Percentiles rank a stretch among this genome's conserved stretches.
These are phyloP conservation scores for Beauveria sp. DNA, from an alignment of 2,329 filamentous ascomycete species.

Conservation along the genomic window DNA sequence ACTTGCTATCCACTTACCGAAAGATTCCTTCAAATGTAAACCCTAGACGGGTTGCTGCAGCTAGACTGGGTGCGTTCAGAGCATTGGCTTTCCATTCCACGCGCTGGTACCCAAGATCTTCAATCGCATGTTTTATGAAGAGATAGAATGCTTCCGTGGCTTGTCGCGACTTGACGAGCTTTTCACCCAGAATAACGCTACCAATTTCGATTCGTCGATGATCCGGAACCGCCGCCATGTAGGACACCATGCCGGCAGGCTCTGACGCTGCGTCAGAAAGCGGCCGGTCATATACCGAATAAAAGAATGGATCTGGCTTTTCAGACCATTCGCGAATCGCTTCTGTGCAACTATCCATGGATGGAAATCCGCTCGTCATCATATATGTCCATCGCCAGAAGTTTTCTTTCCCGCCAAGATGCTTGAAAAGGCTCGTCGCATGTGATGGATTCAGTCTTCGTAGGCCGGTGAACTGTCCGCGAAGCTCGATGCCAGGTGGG, in stretches of 20 bases:
- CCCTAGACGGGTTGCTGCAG: constrained; percentile 49
- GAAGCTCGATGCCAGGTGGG: constrained; percentile 14
- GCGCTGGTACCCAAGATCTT: constrained; percentile 44
- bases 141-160: constrained; percentile 53
- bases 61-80: constrained; percentile 44
- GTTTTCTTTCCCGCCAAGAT: constrained; percentile 26
- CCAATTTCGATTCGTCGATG: constrained; percentile 52
- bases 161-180: constrained; percentile 43
- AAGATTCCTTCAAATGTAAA: constrained; percentile 54
- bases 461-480: constrained; percentile 25
- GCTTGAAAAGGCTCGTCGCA: constrained; percentile 21
- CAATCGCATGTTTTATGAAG: constrained; percentile 45
- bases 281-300: constrained; percentile 32
- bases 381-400: constrained; percentile 28
- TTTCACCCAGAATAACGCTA: constrained; percentile 41
- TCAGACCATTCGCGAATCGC: constrained; percentile 16
- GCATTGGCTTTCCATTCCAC: constrained; percentile 59
- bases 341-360: constrained; percentile 15
- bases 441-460: constrained; percentile 22
- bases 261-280: constrained; percentile 20
- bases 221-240: constrained; percentile 38
- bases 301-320: constrained; percentile 33
- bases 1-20: constrained; percentile 25
- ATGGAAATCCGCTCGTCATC: constrained; percentile 19
- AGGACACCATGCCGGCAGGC: constrained; percentile 33